These are phyloP conservation scores for Blastobotrys apis DNA, from an alignment of 1,139 yeast species.

Conservation along the genomic window DNA sequence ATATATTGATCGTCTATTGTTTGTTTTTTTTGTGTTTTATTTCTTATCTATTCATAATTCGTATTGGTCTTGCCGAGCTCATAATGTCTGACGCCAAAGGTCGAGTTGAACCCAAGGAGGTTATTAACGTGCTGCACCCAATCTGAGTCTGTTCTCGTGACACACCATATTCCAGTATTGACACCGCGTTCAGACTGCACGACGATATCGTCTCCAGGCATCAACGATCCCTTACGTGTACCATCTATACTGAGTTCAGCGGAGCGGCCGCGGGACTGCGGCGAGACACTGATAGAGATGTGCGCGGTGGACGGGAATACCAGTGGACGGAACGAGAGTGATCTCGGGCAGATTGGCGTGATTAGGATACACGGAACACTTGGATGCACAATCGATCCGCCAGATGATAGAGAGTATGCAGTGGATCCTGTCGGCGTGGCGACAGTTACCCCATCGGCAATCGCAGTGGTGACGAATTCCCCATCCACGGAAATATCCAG, in stretches of 20 bases:
- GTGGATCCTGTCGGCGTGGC: constrained; percentile 96
- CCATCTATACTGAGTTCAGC: constrained; percentile 69
- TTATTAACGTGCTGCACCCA: constrained; percentile 91
- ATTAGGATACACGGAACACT: constrained; percentile 74
- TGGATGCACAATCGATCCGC: constrained; percentile 92
- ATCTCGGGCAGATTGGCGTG: constrained; percentile 93
- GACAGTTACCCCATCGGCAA: constrained; percentile 83
- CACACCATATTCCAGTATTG: constrained; percentile 78
- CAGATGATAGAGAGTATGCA: constrained; percentile 83
- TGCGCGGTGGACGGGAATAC: constrained; percentile 71
- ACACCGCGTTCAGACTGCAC: constrained; percentile 40
- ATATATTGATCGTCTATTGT: too few species aligned
- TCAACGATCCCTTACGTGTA: constrained; percentile 60
- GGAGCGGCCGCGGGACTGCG: constrained; percentile 34
- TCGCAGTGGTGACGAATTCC: constrained; percentile 78
- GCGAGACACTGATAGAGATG: constrained; percentile 55
- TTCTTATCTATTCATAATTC: neutral
- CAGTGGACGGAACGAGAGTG: constrained; percentile 81
- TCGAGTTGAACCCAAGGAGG: constrained; percentile 79
- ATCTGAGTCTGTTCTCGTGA: constrained; percentile 74
- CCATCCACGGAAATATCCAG: constrained; percentile 79
- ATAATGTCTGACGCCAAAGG: constrained; percentile 47
- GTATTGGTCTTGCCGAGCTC: constrained; percentile 1
- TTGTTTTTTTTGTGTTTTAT: too few species aligned
- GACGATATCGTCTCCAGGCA: constrained; percentile 75